These are phyloP conservation scores for Coemansia furcata DNA, from an alignment of 192 early-diverging fungal species.

Conservation along the genomic window DNA sequence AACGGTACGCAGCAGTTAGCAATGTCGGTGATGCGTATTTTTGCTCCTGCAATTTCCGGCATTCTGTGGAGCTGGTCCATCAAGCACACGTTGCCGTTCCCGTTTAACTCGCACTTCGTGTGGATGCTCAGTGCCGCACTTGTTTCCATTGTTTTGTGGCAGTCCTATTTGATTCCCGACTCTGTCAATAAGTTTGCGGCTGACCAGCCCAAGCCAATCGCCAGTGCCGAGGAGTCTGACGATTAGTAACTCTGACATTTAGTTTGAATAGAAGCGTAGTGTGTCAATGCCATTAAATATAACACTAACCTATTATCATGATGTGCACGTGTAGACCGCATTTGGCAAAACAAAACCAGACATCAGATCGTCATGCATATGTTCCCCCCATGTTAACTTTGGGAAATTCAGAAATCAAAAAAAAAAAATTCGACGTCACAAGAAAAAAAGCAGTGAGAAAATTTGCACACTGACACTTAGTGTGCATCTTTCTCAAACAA, in stretches of 20 bases:
- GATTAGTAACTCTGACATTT: not conserved
- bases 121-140: constrained; percentile 27
- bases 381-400: not conserved
- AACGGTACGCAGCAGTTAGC: constrained; percentile 43
- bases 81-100: constrained; percentile 38
- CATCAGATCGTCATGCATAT: not conserved
- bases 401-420: not conserved
- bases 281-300: not conserved
- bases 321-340: not conserved
- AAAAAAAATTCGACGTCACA: constrained; percentile 4
- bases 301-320: not conserved
- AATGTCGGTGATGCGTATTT: constrained; percentile 12
- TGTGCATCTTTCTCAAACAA: not conserved
- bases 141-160: not conserved
- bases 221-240: not conserved
- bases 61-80: constrained; percentile 36
- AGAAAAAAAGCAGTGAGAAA: not conserved
- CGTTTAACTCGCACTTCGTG: constrained; percentile 39
- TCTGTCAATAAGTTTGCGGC: constrained; percentile 37
- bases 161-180: constrained; percentile 17
- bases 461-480: not conserved
- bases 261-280: not conserved
- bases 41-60: constrained; percentile 34
- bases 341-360: not conserved
- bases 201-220: not conserved